Evolutionary conservation across 371 early-diverging fungal species (phyloP), one percentile per base, ranked within the genome.

Genomic region (Cokeromyces recurvatus): DNA sequence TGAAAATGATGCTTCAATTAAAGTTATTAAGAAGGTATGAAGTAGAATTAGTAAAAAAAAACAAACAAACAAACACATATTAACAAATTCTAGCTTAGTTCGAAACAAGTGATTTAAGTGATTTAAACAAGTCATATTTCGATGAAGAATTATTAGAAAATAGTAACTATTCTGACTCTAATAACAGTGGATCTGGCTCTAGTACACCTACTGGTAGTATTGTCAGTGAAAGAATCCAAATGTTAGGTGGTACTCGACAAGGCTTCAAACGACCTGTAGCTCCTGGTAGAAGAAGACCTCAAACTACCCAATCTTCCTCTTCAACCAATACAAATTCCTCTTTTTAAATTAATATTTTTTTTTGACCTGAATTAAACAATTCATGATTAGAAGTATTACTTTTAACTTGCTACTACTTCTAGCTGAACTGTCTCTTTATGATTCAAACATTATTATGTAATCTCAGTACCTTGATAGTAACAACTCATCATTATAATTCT

Each of bases 71-170:
- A n/a, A n/a, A n/a, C n/a, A n/a, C n/a, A n/a, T n/a, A n/a, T n/a
- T n/a, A n/a, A n/a, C n/a, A n/a, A n/a, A n/a, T n/a, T n/a, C n/a
- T n/a, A n/a, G n/a, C n/a, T 4, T 46, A 82, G 80, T 54, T 84
- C 43, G 92, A 92, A 65, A 79, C 89, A 11, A 89, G 86, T 46
- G 79, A 79, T 53, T 64, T 79, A 1, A 44, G 51, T 7, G 92
- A 89, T 38, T 45, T 92, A 34, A 77, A 82, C 4, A 70, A 74
- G 23, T 53, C 65, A 0, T 81, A 74, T 35, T 55, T 90, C 6
- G 53, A 59, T 23, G 84, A 84, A 27, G 86, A 85, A 32, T 52
- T 88, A 15, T 8, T 8, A 55, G 66, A 20, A 57, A 67, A 12
- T 19, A 32, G 14, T 32, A 31, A 22, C 20, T 32, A 9, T 5